Evolutionary conservation across 1,139 yeast species (phyloP).

Genomic region (Suhomyces choctaworum): DNA sequence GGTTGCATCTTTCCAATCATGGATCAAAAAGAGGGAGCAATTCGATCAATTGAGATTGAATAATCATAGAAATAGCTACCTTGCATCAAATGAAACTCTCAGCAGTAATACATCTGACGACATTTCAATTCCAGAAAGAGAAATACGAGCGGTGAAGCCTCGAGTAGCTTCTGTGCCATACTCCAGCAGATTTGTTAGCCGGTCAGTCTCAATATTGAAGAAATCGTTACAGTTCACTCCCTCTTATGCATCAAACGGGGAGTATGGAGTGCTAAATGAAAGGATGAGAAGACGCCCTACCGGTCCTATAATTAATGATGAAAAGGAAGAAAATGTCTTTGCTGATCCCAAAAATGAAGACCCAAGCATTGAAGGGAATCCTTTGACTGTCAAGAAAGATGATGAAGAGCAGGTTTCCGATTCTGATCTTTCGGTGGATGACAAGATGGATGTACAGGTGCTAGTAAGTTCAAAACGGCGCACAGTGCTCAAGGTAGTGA

Average conservation of each 20-base stretch:
- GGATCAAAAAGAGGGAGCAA: conserved; percentile 53
- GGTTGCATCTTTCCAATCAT: conserved; percentile 40
- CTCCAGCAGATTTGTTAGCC: conserved; percentile 21
- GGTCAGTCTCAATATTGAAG: conserved; percentile 24
- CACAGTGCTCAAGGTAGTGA: conserved; percentile 60
- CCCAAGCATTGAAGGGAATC: conserved; percentile 4
- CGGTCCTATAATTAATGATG: background rate
- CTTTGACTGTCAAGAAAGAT: conserved; percentile 10
- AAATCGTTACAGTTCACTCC: conserved; percentile 27
- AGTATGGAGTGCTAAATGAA: conserved; percentile 11
- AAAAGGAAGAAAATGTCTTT: conserved; percentile 5
- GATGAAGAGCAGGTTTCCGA: conserved; percentile 33
- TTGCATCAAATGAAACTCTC: conserved; percentile 34
- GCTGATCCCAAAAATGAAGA: conserved; percentile 5
- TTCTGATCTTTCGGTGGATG: conserved; percentile 34
- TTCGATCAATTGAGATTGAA: conserved; percentile 34
- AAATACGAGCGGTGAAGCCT: conserved; percentile 5
- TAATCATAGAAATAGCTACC: conserved; percentile 25
- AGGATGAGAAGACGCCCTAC: conserved; percentile 13
- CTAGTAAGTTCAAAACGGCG: conserved; percentile 71
- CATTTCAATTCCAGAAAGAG: conserved; percentile 1
- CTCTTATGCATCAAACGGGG: conserved; percentile 14
- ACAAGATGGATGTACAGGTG: conserved; percentile 67
- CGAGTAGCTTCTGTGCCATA: conserved; percentile 10
- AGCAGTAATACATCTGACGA: conserved; percentile 14